phyloP scores from a whole-genome alignment of 208 protist species.

The Phytomonas sp. region DNA sequence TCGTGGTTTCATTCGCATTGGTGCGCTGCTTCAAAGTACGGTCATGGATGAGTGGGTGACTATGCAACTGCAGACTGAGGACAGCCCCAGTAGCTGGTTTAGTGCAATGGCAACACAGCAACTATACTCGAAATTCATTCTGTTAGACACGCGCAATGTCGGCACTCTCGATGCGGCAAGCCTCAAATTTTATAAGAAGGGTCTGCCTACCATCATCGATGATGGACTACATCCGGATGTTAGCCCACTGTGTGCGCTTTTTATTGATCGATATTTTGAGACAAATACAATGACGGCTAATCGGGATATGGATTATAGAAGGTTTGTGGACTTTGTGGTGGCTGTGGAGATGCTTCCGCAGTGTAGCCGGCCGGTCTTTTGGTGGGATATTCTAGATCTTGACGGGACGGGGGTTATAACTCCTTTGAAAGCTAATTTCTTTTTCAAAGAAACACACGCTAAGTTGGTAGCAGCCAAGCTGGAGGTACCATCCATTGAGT shows the following conservation, averaged over 20 bases:
- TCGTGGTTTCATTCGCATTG: constrained; percentile 68
- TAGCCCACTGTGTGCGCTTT: constrained; percentile 71
- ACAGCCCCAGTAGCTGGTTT: constrained; percentile 79
- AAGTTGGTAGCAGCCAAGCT: constrained; percentile 62
- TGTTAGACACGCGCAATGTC: constrained; percentile 72
- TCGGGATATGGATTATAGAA: constrained; percentile 87
- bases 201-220: constrained; percentile 73
- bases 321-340: constrained; percentile 91
- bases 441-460: constrained; percentile 83
- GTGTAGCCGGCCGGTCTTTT: constrained; percentile 69
- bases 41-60: constrained; percentile 87
- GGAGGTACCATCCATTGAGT: constrained; percentile 56
- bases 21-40: constrained; percentile 61
- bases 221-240: constrained; percentile 66
- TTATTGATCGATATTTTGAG: constrained; percentile 89
- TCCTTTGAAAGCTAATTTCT: constrained; percentile 72
- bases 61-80: constrained; percentile 73
- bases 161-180: constrained; percentile 78
- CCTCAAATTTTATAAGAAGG: constrained; percentile 79
- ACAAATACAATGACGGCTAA: constrained; percentile 80
- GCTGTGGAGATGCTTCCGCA: constrained; percentile 78
- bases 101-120: constrained; percentile 57
- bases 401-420: constrained; percentile 55
- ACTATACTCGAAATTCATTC: constrained; percentile 83
- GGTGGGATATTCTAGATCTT: constrained; percentile 88